phyloP scores from a whole-genome alignment of 208 protist genomes.

The Leishmania amazonensis region DNA sequence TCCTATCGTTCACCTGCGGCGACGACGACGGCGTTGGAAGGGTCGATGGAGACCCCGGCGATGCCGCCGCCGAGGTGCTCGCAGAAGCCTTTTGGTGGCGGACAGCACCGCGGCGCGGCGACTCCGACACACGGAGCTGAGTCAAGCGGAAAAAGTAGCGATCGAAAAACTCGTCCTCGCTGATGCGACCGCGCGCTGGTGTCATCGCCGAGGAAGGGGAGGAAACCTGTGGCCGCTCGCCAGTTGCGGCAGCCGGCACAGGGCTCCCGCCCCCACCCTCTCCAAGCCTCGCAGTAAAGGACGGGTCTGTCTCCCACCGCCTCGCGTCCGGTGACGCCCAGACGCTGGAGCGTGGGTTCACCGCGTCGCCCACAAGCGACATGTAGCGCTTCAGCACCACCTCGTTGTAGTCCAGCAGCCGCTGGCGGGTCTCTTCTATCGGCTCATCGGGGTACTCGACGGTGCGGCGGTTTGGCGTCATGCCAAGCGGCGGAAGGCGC shows the following conservation, averaged over 20 bases:
- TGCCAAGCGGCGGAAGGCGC: background rate
- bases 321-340: conserved; percentile 19
- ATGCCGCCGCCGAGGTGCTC: background rate
- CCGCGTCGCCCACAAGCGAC: conserved; percentile 53
- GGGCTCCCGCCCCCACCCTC: background rate
- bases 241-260: background rate
- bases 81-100: background rate
- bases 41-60: background rate
- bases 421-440: conserved; percentile 47
- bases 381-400: conserved; percentile 59
- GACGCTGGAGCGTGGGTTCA: conserved; percentile 36
- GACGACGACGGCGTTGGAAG: conserved; percentile 2
- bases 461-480: conserved; percentile 23
- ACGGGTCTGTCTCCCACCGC: background rate
- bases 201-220: background rate
- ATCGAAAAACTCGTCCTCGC: conserved; percentile 80
- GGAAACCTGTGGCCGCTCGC: background rate
- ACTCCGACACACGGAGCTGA: conserved; percentile 57
- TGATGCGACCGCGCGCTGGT: conserved; percentile 17
- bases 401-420: conserved; percentile 69
- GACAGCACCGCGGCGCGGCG: conserved; percentile 27
- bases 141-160: conserved; percentile 87
- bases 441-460: conserved; percentile 39
- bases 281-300: background rate
- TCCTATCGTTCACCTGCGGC: conserved; percentile 6